These are phyloP conservation scores for Sclerotinia sclerotiorum DNA, from an alignment of 2,329 filamentous ascomycete species.

Conservation along the genomic window DNA sequence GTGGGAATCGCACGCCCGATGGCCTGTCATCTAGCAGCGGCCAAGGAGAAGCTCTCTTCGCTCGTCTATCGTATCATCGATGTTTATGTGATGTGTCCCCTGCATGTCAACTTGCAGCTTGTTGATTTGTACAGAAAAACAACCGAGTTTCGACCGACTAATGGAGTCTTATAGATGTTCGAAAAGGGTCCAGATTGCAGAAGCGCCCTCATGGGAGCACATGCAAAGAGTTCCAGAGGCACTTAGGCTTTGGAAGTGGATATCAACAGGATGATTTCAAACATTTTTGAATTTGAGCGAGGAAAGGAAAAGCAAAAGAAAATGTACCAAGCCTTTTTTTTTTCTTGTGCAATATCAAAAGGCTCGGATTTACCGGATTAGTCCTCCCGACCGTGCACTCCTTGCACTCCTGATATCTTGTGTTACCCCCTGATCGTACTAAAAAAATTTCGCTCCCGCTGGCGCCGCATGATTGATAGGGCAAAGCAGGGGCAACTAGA, in stretches of 20 bases:
- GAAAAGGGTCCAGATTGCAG: conserved; percentile 19
- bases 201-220: background rate
- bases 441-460: conserved; percentile 9
- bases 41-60: background rate
- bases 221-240: conserved; percentile 9
- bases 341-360: background rate
- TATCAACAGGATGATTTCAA: background rate
- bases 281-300: background rate
- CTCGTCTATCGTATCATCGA: background rate
- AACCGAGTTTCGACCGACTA: conserved; percentile 19
- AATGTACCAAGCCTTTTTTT: background rate
- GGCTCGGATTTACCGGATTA: conserved; percentile 20
- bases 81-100: conserved; percentile 13
- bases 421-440: background rate
- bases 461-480: conserved; percentile 9
- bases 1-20: background rate
- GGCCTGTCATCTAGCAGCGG: conserved; percentile 11
- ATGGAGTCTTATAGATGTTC: conserved; percentile 1
- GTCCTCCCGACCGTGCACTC: conserved; percentile 13
- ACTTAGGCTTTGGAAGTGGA: conserved; percentile 19
- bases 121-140: background rate
- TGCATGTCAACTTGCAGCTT: conserved; percentile 16
- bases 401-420: background rate
- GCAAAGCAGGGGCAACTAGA: background rate
- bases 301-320: background rate